Conservation (phyloP, 192 early-diverging fungal genomes). For the Coemansia umbellata region DNA sequence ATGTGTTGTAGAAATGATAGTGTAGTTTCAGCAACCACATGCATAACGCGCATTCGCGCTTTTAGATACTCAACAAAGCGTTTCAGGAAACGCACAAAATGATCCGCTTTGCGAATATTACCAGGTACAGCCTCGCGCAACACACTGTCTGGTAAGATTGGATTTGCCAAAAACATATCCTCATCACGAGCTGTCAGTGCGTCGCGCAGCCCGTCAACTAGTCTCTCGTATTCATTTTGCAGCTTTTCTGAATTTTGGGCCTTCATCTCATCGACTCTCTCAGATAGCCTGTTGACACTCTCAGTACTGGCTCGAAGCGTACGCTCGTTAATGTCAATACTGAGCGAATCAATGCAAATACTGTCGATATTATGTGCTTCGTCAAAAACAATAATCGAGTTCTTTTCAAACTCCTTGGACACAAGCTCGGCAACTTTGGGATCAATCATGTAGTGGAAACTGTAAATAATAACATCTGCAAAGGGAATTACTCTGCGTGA, state of each 20-base stretch:
- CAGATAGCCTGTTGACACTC: slow-evolving; percentile 65
- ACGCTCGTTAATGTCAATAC: slow-evolving; percentile 87
- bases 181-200: slow-evolving; percentile 72
- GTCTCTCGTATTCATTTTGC: slow-evolving; percentile 80
- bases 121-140: slow-evolving; percentile 92
- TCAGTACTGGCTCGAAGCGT: slow-evolving; percentile 86
- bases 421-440: slow-evolving; percentile 98
- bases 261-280: slow-evolving; percentile 80
- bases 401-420: slow-evolving; percentile 89
- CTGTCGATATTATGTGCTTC: slow-evolving; percentile 99
- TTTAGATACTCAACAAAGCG: slow-evolving; percentile 98
- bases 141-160: slow-evolving; percentile 90
- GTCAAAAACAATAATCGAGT: slow-evolving; percentile 98
- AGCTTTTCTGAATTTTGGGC: slow-evolving; percentile 82
- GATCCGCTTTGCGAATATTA: slow-evolving; percentile 95
- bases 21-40: slow-evolving; percentile 96
- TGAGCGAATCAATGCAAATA: slow-evolving; percentile 97
- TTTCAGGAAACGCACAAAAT: slow-evolving; percentile 95
- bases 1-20: slow-evolving; percentile 90
- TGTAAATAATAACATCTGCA: slow-evolving; percentile 97
- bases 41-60: slow-evolving; percentile 92
- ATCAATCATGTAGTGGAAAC: slow-evolving; percentile 99
- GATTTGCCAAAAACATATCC: slow-evolving; percentile 88
- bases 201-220: slow-evolving; percentile 85
- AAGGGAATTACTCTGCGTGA: slow-evolving; percentile 78